Percentiles rank a stretch among this genome's conserved stretches.
Evolutionary conservation across 495 filamentous ascomycete genomes (phyloP).

Genomic region (Polyplosphaeria fusca): DNA sequence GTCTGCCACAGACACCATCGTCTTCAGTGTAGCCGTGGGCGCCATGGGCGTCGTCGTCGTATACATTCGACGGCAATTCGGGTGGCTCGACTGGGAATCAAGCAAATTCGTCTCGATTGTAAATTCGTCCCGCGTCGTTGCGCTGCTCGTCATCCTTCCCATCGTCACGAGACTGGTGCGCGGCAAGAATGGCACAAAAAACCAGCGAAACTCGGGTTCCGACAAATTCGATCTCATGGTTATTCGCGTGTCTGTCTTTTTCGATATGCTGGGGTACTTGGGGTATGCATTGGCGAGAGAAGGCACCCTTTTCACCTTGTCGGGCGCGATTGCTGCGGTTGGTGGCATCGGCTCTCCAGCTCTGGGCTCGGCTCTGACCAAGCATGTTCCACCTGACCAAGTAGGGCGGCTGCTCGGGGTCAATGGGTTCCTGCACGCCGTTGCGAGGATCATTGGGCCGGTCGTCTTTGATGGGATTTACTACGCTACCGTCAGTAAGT

Average conservation of each 20-base stretch:
- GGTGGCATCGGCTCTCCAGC: conserved; percentile 84
- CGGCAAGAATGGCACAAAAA: conserved; percentile 42
- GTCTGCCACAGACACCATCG: conserved; percentile 70
- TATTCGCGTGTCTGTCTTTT: conserved; percentile 70
- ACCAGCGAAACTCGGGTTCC: conserved; percentile 58
- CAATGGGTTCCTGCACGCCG: conserved; percentile 76
- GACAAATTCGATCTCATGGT: conserved; percentile 73
- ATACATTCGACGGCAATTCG: conserved; percentile 75
- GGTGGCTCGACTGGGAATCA: conserved; percentile 74
- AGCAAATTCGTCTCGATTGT: conserved; percentile 73
- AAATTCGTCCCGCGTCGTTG: conserved; percentile 69
- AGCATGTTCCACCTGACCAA: conserved; percentile 78
- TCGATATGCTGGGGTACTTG: conserved; percentile 72
- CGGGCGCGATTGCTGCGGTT: conserved; percentile 67
- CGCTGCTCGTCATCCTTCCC: conserved; percentile 72
- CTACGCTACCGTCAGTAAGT: conserved; percentile 70
- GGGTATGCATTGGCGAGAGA: conserved; percentile 66
- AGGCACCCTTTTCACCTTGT: conserved; percentile 57
- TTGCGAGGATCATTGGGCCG: conserved; percentile 75
- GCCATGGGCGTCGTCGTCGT: conserved; percentile 71
- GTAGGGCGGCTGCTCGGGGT: conserved; percentile 85
- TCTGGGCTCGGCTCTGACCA: conserved; percentile 76
- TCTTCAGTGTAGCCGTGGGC: conserved; percentile 81
- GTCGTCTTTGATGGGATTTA: conserved; percentile 83
- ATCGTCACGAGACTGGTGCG: conserved; percentile 67